Conservation (phyloP, 2,329 filamentous ascomycete genomes). For the Cladophialophora chaetospira region DNA sequence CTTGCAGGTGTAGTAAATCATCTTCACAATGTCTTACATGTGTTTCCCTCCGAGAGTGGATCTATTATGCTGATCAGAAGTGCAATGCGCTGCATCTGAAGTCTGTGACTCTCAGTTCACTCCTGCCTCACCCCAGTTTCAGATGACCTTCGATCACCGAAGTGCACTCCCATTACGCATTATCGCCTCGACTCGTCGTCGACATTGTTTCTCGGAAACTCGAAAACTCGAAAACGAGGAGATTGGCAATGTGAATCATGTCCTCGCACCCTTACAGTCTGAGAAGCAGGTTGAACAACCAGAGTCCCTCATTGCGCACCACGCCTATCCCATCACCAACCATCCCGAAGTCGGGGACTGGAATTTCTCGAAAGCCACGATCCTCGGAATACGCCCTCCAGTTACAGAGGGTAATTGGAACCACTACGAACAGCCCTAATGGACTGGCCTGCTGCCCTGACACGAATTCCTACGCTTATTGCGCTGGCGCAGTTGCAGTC, state of each 20-base stretch:
- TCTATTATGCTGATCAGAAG: too few relatives aligned
- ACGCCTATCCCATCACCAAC: constrained; percentile 23
- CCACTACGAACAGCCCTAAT: constrained; percentile 79
- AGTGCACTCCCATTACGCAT: too few relatives aligned
- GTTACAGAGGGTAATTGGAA: constrained; percentile 67
- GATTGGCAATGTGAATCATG: constrained; percentile 26
- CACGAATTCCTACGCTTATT: constrained; percentile 76
- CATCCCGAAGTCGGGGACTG: constrained; percentile 16
- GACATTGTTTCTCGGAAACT: too few relatives aligned
- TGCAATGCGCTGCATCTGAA: background rate
- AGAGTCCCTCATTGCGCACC: constrained; percentile 23
- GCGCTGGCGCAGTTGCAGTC: constrained; percentile 90
- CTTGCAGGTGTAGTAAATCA: too few relatives aligned
- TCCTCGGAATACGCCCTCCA: constrained; percentile 25
- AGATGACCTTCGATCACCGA: too few relatives aligned
- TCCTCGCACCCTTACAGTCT: constrained; percentile 31
- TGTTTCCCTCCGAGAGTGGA: too few relatives aligned
- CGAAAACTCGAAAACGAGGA: background rate
- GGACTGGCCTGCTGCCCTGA: constrained; percentile 80
- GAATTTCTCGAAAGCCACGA: constrained; percentile 20
- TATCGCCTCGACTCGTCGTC: too few relatives aligned
- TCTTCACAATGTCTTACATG: too few relatives aligned
- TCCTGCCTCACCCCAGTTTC: too few relatives aligned
- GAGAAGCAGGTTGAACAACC: constrained; percentile 30
- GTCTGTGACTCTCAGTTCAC: background rate